Evolutionary conservation across 1,139 yeast species (phyloP).

Genomic region (Yamadazyma kanchanaburiensis): DNA sequence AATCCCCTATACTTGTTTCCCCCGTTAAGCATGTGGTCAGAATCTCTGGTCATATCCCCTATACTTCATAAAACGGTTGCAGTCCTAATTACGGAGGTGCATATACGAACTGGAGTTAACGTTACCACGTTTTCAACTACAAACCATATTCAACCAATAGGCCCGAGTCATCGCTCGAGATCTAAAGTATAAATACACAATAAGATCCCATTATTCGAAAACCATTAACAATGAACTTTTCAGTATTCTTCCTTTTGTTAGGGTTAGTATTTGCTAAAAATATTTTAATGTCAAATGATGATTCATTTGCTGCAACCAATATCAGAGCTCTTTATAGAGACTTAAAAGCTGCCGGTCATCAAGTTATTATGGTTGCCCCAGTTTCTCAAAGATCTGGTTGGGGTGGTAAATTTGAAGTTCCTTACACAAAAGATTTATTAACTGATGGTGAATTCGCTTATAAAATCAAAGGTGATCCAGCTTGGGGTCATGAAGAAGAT

Average conservation of each 20-base stretch:
- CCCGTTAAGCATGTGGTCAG: too few species aligned
- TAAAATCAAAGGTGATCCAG: slow-evolving; percentile 40
- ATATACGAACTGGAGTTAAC: too few species aligned
- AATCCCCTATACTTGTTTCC: too few species aligned
- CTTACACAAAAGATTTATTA: slow-evolving; percentile 37
- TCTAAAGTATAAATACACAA: slow-evolving; percentile 1
- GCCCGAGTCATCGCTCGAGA: neutral
- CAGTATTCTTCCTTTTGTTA: slow-evolving; percentile 11
- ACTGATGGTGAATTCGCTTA: slow-evolving; percentile 42
- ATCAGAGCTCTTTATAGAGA: slow-evolving; percentile 58
- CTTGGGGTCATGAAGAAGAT: slow-evolving; percentile 45
- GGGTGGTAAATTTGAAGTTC: slow-evolving; percentile 52
- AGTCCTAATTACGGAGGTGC: too few species aligned
- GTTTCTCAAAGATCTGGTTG: slow-evolving; percentile 58
- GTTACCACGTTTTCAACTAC: neutral
- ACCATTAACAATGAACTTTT: slow-evolving; percentile 12
- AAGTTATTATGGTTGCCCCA: slow-evolving; percentile 55
- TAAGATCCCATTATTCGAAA: neutral
- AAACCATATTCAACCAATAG: slow-evolving; percentile 1
- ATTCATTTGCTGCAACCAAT: slow-evolving; percentile 57
- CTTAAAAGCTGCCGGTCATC: slow-evolving; percentile 53
- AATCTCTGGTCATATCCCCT: too few species aligned
- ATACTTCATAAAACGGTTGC: too few species aligned
- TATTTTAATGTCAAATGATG: slow-evolving; percentile 58
- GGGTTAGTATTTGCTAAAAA: slow-evolving; percentile 30